Base-by-base conservation (phyloP, 352 stramenopile genomes). In the Pythium dissimile region DNA sequence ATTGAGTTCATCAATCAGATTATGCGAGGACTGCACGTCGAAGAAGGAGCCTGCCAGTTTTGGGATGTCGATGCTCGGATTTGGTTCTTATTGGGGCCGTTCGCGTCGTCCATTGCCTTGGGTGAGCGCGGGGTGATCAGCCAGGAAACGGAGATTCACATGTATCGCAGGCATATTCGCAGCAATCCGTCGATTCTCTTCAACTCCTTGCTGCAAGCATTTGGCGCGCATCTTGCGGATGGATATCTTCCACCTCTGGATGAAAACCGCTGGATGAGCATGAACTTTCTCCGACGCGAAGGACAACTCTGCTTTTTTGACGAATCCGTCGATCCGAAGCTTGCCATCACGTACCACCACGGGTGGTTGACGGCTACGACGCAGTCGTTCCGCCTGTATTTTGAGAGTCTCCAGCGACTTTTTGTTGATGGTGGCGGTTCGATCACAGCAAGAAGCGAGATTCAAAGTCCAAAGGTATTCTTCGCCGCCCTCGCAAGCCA, bases 1-100 rank as follows among this genome's bases (percentile, higher is more conserved):
- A 86, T 89, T 49, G 61, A 76, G 30, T 86, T 88, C 18, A 79
- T 92, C 11, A 69, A 81, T 39, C 81, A 77, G 0, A 86, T 92
- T 39, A 86, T 92, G 65, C 65, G 75, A 28, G 82, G 82, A 75
- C 66, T 57, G 11, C 45, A 27, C 62, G 80, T 54, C 45, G 50
- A 52, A 62, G 79, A 55, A 8, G 46, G 28, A 7, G 32, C 45
- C 0, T 71, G 80, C 21, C 82, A 92, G 48, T 94, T 94, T 32
- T 94, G 84, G 84, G 60, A 77, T 15, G 71, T 90, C 0, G 77
- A 92, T 38, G 80, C 75, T 1, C 78, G 73, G 0, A 75, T 91
- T 16, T 73, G 76, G 72, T 72, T 86, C 43, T 62, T 74, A 3
- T 66, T 94, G 2, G 84, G 84, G 20, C 72, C 71, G 0, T 86